phyloP scores from a whole-genome alignment of 176 grass and related monocot species.

The Carex cristatella region DNA sequence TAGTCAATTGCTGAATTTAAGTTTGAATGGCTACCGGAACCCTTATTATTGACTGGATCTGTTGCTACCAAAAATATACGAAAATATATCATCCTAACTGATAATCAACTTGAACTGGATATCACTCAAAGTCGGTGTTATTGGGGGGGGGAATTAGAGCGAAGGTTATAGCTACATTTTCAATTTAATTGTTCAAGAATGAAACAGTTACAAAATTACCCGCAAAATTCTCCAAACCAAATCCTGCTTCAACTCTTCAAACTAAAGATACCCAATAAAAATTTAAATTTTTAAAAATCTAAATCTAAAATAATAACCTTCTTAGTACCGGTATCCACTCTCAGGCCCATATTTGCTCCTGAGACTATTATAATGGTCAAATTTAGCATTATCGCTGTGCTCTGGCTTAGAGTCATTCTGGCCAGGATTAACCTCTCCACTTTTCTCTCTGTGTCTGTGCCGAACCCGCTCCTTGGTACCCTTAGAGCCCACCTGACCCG shows the following conservation, averaged over 20 bases:
- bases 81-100: neutral
- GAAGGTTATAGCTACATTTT: neutral
- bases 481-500: conserved; percentile 42
- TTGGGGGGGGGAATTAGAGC: neutral
- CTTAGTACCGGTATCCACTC: conserved; percentile 60
- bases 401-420: conserved; percentile 39
- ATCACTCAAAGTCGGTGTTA: neutral
- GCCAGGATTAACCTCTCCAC: conserved; percentile 41
- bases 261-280: neutral
- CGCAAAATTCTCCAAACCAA: neutral
- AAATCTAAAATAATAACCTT: neutral
- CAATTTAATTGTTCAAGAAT: conserved; percentile 14
- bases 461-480: conserved; percentile 65
- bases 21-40: neutral
- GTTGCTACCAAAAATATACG: neutral
- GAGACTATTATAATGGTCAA: conserved; percentile 60
- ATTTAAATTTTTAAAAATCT: neutral
- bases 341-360: conserved; percentile 66
- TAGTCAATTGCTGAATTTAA: neutral
- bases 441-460: conserved; percentile 77
- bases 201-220: neutral
- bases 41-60: neutral
- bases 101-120: neutral
- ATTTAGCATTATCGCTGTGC: conserved; percentile 38
- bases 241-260: neutral